Evolutionary conservation across 345 rosid species (phyloP), one percentile per base, ranked within the genome.

Genomic region (Garcia nutans): DNA sequence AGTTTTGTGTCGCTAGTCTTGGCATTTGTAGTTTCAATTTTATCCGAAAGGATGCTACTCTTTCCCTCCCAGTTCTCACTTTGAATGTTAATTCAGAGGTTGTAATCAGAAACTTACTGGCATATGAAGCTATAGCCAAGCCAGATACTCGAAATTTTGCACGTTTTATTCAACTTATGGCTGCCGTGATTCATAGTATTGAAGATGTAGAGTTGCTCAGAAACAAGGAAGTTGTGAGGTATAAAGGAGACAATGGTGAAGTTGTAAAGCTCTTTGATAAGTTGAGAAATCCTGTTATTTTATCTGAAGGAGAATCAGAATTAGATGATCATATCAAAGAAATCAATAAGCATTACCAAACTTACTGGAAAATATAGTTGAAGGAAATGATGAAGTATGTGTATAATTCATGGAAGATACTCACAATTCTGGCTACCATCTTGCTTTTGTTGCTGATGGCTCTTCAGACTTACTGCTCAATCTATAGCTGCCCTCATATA

Each of bases 121-220:
- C 58, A 50, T 68, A 45, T 24, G 72, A 68, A 68, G 37, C 72
- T 68, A 26, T 68, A 3, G 8, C 41, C 17, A 23, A 3, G 58
- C 71, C 33, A 2, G 70, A 47, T 11, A 68, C 22, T 50, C 42
- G n/a, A 19, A 49, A 47, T 16, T 68, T 68, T 5, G 41, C 37
- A 6, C 72, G 58, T 23, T 68, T 23, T 58, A 68, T 49, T 5
- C 59, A 68, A 68, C 19, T 68, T 5, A 68, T 49, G 72, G 58
- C 42, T 23, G 42, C 72, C 41, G 12, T 50, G 59, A 68, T 50
- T 68, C 59, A 50, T 13, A 68, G 57, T 23, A 24, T 7, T 8
- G 31, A n/a, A 9, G 71, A 68, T 68, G 71, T 68, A 10, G 11
- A 24, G 37, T n/a, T 47, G 56, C 56, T 68, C 20, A 68, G 49